These are phyloP conservation scores for Epichloe coenophiala DNA, from an alignment of 2,329 filamentous ascomycete genomes.

Conservation along the genomic window DNA sequence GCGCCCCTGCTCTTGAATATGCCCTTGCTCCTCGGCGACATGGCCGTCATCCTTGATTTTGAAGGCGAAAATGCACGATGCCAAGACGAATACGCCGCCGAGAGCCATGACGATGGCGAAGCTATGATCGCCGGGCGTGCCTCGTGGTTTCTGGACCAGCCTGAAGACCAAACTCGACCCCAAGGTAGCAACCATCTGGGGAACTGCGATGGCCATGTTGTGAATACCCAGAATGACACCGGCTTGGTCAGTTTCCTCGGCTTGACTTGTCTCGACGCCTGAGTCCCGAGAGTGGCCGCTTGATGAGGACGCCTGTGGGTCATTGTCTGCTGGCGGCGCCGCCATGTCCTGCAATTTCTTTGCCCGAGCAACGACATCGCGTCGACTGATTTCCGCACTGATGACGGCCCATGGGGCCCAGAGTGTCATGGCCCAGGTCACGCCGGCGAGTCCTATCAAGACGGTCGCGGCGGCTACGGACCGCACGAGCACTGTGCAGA, in stretches of 20 bases:
- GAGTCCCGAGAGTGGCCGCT: slow-evolving; percentile 6
- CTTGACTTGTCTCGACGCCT: slow-evolving; percentile 22
- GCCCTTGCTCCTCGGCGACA: slow-evolving; percentile 22
- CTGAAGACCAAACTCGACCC: slow-evolving; percentile 76
- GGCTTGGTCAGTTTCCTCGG: slow-evolving; percentile 57
- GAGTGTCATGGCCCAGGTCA: slow-evolving; percentile 84
- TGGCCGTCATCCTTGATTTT: slow-evolving; percentile 49
- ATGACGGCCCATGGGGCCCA: slow-evolving; percentile 97
- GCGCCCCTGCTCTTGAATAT: slow-evolving; percentile 23
- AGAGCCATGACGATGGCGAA: slow-evolving; percentile 78
- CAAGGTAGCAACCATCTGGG: slow-evolving; percentile 81
- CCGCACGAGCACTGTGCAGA: slow-evolving; percentile 66
- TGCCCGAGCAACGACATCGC: slow-evolving; percentile 47
- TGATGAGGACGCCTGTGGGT: slow-evolving; percentile 3
- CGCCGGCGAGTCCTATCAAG: slow-evolving; percentile 68
- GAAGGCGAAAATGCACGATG: slow-evolving; percentile 61
- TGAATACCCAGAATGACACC: slow-evolving; percentile 89
- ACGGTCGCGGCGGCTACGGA: slow-evolving; percentile 59
- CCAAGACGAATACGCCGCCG: slow-evolving; percentile 64
- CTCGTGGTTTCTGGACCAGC: slow-evolving; percentile 74
- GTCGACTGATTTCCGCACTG: slow-evolving; percentile 76
- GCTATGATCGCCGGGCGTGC: slow-evolving; percentile 71
- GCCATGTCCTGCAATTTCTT: slow-evolving; percentile 15
- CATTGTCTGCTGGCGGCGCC: neutral
- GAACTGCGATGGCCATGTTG: slow-evolving; percentile 85